Evolutionary conservation across 2,329 filamentous ascomycete genomes (phyloP), one percentile per base, ranked within the genome.

Genomic region (Beauveria asiatica): DNA sequence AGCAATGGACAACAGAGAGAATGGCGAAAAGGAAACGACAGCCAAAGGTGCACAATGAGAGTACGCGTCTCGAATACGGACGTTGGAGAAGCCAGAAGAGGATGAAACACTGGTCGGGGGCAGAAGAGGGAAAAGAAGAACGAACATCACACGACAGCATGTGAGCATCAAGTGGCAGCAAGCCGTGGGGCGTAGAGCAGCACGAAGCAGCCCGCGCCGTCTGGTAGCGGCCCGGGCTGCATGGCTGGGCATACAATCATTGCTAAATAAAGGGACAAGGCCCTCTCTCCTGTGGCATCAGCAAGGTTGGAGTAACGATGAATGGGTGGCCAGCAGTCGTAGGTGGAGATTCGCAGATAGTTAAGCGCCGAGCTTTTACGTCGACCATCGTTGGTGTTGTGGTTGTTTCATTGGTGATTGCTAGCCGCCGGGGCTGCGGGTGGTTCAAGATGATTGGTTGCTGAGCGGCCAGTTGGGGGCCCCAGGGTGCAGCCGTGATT

Each of bases 111-210:
- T 39, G 6, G 8, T 16, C 6, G 17, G 19, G 25, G 13, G 19
- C 13, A 27, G 25, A 21, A 57, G 42, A 55, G 58, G 10, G 27
- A 54, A 25, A 45, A 49, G 10, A 45, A 37, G 23, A 23, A 46
- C 30, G 11, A 21, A 41, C 51, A 60, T 46, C 46, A 54, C 57
- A 55, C 51, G 51, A 60, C 58, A 42, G 56, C 3, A 44, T 25
- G 57, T 59, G 57, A 59, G 42, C 39, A 59, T 33, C 57, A 59
- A 59, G 57, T 59, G 57, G 57, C 57, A 48, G 57, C 23, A 46
- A 25, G 27, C 13, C 45, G 27, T 39, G 57, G 30, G 50, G 39
- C 41, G 30, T 25, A 21, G 27, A 16, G 45, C 55, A 37, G 41
- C 56, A 45, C 33, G 23, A 42, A 25, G 27, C 25, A 25, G 27